Conservation (phyloP, 1,139 yeast species). For the Hanseniaspora sp. region DNA sequence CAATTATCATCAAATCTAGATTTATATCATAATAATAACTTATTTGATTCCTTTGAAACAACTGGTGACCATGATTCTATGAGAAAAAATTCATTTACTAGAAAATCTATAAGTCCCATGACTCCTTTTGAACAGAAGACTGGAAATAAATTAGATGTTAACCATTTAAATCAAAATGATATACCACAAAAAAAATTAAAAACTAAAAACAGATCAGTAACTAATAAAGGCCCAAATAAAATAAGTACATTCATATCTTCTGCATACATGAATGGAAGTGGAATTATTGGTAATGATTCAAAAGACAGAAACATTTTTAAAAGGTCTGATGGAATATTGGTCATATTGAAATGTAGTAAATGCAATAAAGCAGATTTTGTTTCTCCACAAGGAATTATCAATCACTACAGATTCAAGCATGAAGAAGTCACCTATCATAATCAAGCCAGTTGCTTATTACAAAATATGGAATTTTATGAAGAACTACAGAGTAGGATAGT, state of each 20-base stretch:
- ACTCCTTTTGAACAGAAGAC: no score
- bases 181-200: no score
- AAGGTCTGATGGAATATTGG: slow-evolving; percentile 62
- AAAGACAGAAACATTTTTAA: slow-evolving; percentile 46
- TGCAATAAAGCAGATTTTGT: slow-evolving; percentile 63
- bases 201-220: no score
- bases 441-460: slow-evolving; percentile 64
- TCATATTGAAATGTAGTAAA: slow-evolving; percentile 54
- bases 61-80: no score
- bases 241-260: neutral
- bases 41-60: no score
- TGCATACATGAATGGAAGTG: slow-evolving; percentile 17
- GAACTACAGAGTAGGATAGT: slow-evolving; percentile 62
- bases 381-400: slow-evolving; percentile 69
- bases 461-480: slow-evolving; percentile 31
- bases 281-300: slow-evolving; percentile 29
- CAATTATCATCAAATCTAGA: no score
- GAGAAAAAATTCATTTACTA: no score
- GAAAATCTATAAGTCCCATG: no score
- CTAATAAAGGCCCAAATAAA: neutral
- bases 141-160: no score
- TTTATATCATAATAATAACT: no score
- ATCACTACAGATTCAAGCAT: slow-evolving; percentile 67
- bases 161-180: no score
- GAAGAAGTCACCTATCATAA: slow-evolving; percentile 51